Percentiles rank a stretch among this genome's conserved stretches.
Evolutionary conservation across 179 eudicot species (phyloP).

Genomic region (Beta lomatogona): DNA sequence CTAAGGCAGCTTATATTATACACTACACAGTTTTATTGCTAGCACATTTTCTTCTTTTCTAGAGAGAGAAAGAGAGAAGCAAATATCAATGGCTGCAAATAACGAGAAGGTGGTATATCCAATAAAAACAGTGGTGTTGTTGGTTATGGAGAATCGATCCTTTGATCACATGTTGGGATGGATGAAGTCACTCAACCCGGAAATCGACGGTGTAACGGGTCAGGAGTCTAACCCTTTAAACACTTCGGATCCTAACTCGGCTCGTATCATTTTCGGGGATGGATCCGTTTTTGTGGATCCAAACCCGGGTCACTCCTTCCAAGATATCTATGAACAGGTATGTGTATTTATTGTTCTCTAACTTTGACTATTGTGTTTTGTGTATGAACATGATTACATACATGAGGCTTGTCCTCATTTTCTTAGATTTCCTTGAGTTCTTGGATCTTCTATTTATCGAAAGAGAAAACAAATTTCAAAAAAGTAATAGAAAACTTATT

Average conservation of each 20-base stretch:
- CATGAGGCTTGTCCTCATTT: too few species aligned
- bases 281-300: slow-evolving; percentile 46
- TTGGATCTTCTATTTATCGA: too few species aligned
- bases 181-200: slow-evolving; percentile 65
- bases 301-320: slow-evolving; percentile 66
- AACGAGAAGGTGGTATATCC: slow-evolving; percentile 8
- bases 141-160: slow-evolving; percentile 68
- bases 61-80: neutral
- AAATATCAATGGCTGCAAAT: neutral
- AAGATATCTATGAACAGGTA: slow-evolving; percentile 53
- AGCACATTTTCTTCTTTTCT: too few species aligned
- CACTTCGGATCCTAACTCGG: slow-evolving; percentile 40
- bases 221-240: slow-evolving; percentile 55
- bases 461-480: too few species aligned
- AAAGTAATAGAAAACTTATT: too few species aligned
- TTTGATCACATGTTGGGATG: slow-evolving; percentile 77
- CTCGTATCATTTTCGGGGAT: slow-evolving; percentile 29
- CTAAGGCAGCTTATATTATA: neutral
- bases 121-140: slow-evolving; percentile 53
- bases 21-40: neutral
- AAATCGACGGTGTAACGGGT: slow-evolving; percentile 54
- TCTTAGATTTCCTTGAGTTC: too few species aligned
- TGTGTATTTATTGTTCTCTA: neutral
- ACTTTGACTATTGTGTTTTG: too few species aligned
- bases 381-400: too few species aligned